Base-by-base conservation (phyloP, 305 asterid species). In the Solanum hybrid region DNA sequence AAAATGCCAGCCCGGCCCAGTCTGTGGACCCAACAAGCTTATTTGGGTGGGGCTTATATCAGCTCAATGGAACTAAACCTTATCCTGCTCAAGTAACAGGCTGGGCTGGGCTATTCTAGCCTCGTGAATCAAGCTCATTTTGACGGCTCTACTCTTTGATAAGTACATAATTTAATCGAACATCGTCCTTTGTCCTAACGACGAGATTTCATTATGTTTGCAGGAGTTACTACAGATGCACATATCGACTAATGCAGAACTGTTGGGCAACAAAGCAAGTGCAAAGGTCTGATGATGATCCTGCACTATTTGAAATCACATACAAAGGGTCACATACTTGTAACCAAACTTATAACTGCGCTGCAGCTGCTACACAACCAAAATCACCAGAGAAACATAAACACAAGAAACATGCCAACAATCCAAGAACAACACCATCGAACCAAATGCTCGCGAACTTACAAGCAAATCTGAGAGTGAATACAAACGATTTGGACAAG, bases 191-290 rank as follows among this genome's bases (percentile, higher is more conserved):
- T 13, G 14, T 88, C 33, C 76, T 88, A 39, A 88, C 36, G 75
- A 31, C 0, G 36, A 39, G 26, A 38, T 14, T 38, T 38, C 85
- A 3, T 1, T 79, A 38, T 88, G 88, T 89, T 78, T 92, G 92
- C 98, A 97, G 99, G 91, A 96, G 99, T 93, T 97, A 97, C 84
- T 97, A 97, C 91, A 92, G 98, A 90, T 97, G 99, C 81, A 95
- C 99, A 2, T 95, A 97, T 87, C 94, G 98, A 4, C 90, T 34
- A 27, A 91, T 93, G 22, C 92, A 92, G 38, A 92, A 95, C 34
- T 96, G 99, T 89, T 94, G 96, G 99, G 99, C 99, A 26, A 97
- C 96, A 17, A 97, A 96, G 92, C 98, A 97, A 92, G 98, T 97
- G 87, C 99, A 97, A 41, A 95, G 99, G 92, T 96, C 97, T 11